A percentile compares a stretch with the other conserved stretches of the same genome.
Evolutionary conservation across 2,329 filamentous ascomycete species (phyloP).

Genomic region (Aspergillus uvarum): DNA sequence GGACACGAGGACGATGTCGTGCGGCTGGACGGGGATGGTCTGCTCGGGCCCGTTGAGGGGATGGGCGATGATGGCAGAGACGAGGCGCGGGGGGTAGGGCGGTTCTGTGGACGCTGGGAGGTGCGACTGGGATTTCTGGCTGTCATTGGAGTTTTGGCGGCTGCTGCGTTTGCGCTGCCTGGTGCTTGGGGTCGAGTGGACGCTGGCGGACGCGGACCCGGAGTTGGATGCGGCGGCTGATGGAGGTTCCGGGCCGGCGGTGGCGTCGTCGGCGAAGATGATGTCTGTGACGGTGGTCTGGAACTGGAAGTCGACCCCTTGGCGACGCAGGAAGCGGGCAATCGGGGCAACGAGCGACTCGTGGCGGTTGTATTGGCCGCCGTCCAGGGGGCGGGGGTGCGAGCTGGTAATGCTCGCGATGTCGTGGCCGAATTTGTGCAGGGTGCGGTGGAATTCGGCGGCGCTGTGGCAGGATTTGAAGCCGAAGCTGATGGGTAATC

Average conservation of each 20-base stretch:
- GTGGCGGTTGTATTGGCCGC: constrained; percentile 25
- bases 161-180: not conserved
- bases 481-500: constrained; percentile 21
- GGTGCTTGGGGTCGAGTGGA: too few species aligned
- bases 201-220: not conserved
- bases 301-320: constrained; percentile 30
- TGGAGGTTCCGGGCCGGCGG: constrained; percentile 1
- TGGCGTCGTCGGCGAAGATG: constrained; percentile 13
- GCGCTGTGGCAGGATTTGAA: constrained; percentile 33
- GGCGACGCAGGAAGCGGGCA: constrained; percentile 23
- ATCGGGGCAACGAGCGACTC: constrained; percentile 28
- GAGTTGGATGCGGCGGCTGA: not conserved
- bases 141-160: not conserved
- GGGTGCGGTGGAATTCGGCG: constrained; percentile 27
- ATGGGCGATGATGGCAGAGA: constrained; percentile 26
- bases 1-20: constrained; percentile 44
- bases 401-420: constrained; percentile 19
- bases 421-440: constrained; percentile 25
- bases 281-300: constrained; percentile 29
- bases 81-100: constrained; percentile 16
- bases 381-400: constrained; percentile 19
- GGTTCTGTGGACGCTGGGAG: not conserved
- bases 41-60: constrained; percentile 18
- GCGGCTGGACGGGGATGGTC: constrained; percentile 21
- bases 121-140: not conserved